Conservation (phyloP, 495 filamentous ascomycete species). For the Neurospora sp. region DNA sequence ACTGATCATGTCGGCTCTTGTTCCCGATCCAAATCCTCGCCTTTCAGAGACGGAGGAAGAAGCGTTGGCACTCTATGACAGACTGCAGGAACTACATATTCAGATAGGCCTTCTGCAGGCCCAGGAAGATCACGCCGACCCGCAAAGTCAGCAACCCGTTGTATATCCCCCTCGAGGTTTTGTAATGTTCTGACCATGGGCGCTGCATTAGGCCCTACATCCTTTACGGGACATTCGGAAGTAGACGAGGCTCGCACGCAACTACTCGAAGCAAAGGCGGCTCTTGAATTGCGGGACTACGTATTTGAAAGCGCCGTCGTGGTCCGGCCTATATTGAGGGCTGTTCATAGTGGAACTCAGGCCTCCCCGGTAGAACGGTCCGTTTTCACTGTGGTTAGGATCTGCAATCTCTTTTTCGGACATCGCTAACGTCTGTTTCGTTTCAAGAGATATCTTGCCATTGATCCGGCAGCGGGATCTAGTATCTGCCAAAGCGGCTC, state of each 20-base stretch:
- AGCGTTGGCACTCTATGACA: conserved; percentile 58
- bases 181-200: background rate
- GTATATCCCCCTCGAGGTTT: background rate
- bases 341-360: conserved; percentile 58
- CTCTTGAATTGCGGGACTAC: conserved; percentile 54
- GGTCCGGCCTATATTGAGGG: conserved; percentile 64
- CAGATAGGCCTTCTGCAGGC: conserved; percentile 59
- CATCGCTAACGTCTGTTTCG: background rate
- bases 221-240: conserved; percentile 8
- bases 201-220: background rate
- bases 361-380: conserved; percentile 61
- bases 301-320: conserved; percentile 57
- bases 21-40: background rate
- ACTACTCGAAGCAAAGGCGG: conserved; percentile 57
- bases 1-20: background rate
- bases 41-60: conserved; percentile 42
- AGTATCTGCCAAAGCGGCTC: conserved; percentile 48
- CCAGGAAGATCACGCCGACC: conserved; percentile 13
- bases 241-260: conserved; percentile 50
- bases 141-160: conserved; percentile 1
- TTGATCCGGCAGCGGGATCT: conserved; percentile 58
- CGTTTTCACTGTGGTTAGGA: background rate
- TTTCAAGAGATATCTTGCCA: conserved; percentile 51
- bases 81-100: conserved; percentile 56
- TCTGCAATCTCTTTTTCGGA: background rate